These are phyloP conservation scores for Trichomonascaceae sp. DNA, from an alignment of 1,139 yeast species.

Conservation along the genomic window DNA sequence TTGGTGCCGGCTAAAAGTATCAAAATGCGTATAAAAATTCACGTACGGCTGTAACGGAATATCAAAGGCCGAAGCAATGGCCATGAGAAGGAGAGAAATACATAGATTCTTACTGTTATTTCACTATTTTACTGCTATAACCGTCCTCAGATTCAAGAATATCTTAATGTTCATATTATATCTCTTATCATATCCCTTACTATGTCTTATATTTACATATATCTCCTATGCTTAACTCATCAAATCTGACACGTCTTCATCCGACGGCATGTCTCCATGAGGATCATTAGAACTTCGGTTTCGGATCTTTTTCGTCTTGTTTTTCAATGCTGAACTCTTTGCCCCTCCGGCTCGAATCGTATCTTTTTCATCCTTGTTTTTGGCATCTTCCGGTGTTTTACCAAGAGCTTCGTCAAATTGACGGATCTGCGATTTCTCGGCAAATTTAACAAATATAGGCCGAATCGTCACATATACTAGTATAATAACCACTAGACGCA, in stretches of 20 bases:
- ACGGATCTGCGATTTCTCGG: conserved; percentile 45
- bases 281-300: conserved; percentile 11
- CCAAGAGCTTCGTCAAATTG: conserved; percentile 39
- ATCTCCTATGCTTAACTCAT: conserved; percentile 38
- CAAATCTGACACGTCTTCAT: conserved; percentile 65
- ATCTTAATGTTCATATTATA: too few relatives aligned
- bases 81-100: too few relatives aligned
- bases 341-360: conserved; percentile 9
- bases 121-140: too few relatives aligned
- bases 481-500: conserved; percentile 24
- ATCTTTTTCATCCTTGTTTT: conserved; percentile 11
- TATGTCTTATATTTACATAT: conserved; percentile 50
- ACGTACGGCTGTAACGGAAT: neutral
- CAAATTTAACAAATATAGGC: conserved; percentile 20
- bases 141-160: too few relatives aligned
- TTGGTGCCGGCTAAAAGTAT: too few relatives aligned
- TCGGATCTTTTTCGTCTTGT: conserved; percentile 11
- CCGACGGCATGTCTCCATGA: conserved; percentile 55
- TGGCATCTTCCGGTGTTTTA: conserved; percentile 12
- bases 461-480: conserved; percentile 24
- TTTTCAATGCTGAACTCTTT: conserved; percentile 9
- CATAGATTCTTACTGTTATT: too few relatives aligned
- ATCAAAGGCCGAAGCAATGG: neutral
- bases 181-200: too few relatives aligned
- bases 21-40: neutral